Percentiles rank a stretch among this genome's conserved stretches.
Conservation (phyloP, 371 early-diverging fungal genomes). For the Mucor mucedo region DNA sequence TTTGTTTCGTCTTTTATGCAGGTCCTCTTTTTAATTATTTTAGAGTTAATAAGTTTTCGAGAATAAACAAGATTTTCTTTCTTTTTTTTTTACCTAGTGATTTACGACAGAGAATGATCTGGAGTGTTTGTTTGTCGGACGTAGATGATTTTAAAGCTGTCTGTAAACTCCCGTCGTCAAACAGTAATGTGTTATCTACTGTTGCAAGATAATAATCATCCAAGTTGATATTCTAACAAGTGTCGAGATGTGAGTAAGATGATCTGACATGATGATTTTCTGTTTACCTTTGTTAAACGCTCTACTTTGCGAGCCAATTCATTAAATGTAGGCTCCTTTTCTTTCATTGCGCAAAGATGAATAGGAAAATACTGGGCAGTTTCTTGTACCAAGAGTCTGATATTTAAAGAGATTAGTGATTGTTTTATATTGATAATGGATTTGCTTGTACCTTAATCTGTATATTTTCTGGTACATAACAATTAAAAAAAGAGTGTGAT, state of each 20-base stretch:
- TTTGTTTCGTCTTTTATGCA: not conserved
- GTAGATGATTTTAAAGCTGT: constrained; percentile 30
- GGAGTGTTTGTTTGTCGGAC: constrained; percentile 32
- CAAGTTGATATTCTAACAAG: constrained; percentile 30
- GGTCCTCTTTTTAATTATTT: constrained; percentile 10
- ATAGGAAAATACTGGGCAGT: constrained; percentile 36
- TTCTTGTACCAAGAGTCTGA: constrained; percentile 42
- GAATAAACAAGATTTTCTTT: not conserved
- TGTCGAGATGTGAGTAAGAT: not conserved
- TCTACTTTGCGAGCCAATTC: constrained; percentile 42
- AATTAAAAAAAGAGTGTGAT: constrained; percentile 1
- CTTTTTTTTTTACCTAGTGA: constrained; percentile 10
- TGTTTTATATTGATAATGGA: too few species aligned
- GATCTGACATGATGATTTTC: too few species aligned
- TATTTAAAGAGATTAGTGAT: too few species aligned
- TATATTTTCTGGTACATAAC: constrained; percentile 26
- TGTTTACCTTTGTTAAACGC: constrained; percentile 30
- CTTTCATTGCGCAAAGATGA: constrained; percentile 40
- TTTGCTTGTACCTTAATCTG: constrained; percentile 14
- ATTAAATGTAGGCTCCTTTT: constrained; percentile 39
- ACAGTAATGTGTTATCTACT: constrained; percentile 23
- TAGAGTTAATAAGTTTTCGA: not conserved
- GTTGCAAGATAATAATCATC: constrained; percentile 36
- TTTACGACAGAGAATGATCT: constrained; percentile 39
- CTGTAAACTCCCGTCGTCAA: constrained; percentile 38